Evolutionary conservation across 108 stramenopile genomes (phyloP).

Genomic region (Nannochloropsis salina): DNA sequence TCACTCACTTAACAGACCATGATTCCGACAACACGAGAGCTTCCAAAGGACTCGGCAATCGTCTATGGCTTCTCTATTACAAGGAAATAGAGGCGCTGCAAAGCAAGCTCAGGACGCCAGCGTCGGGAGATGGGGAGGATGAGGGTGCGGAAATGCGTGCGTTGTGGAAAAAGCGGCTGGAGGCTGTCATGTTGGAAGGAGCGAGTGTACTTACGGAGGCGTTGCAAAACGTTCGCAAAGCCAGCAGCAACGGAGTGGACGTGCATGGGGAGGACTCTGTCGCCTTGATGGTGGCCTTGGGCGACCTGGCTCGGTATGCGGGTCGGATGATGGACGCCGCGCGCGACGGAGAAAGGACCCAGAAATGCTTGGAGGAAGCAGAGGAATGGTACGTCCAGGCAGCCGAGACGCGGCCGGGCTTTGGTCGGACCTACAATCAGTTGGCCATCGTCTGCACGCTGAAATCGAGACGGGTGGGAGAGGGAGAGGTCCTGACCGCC

Average conservation of each 20-base stretch:
- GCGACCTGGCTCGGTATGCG: slow-evolving; percentile 2
- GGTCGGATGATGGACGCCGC: not conserved
- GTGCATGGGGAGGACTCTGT: not conserved
- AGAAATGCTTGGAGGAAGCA: not conserved
- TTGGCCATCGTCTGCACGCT: not conserved
- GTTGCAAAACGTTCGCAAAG: not conserved
- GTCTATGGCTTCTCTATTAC: not conserved
- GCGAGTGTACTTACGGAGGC: not conserved
- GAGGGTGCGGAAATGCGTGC: not conserved
- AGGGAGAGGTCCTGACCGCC: not conserved
- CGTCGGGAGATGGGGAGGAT: not conserved
- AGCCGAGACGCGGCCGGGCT: not conserved
- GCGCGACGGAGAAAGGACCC: not conserved
- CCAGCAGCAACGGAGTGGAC: not conserved
- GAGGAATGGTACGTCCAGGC: not conserved
- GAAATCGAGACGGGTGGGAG: not conserved
- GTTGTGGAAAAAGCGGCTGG: not conserved
- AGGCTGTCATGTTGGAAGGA: slow-evolving; percentile 4
- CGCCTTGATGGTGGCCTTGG: not conserved
- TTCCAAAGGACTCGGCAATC: not conserved
- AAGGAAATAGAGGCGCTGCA: not conserved
- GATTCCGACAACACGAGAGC: not conserved
- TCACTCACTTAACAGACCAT: not conserved
- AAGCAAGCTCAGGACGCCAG: not conserved
- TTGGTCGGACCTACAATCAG: not conserved